Evolutionary conservation across 257 asterid genomes (phyloP).

Genomic region (Ligustrum vulgare): DNA sequence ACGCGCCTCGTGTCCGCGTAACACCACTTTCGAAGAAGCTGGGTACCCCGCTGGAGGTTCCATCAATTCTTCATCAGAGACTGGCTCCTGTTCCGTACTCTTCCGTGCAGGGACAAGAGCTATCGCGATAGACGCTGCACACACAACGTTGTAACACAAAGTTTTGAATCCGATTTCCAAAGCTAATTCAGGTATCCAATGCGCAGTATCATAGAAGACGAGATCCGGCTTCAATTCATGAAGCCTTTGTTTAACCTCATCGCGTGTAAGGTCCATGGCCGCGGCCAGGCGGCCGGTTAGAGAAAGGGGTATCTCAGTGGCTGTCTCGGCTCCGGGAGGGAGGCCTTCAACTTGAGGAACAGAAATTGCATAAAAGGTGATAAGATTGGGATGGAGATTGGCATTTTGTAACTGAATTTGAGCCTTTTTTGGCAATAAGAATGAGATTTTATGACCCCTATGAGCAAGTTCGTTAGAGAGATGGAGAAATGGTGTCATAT

Average conservation of each 20-base stretch:
- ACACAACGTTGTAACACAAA: background rate
- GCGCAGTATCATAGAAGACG: slow-evolving; percentile 52
- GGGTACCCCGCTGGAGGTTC: background rate
- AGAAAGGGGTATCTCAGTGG: slow-evolving; percentile 20
- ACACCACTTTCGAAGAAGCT: background rate
- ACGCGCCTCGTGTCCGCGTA: background rate
- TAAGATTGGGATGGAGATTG: background rate
- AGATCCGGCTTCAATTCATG: background rate
- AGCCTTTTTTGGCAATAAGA: slow-evolving; percentile 3
- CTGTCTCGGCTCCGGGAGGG: background rate
- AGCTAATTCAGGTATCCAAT: background rate
- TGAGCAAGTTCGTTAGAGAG: slow-evolving; percentile 6
- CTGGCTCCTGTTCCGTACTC: background rate
- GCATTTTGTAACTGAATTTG: background rate
- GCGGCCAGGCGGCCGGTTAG: background rate
- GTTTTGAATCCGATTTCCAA: background rate
- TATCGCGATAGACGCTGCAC: background rate
- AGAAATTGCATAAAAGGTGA: background rate
- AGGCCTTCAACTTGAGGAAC: slow-evolving; percentile 5
- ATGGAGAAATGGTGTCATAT: slow-evolving; percentile 6
- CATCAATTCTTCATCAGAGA: background rate
- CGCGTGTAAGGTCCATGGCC: background rate
- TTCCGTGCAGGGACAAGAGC: background rate
- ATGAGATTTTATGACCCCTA: background rate
- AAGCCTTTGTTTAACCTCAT: background rate